These are phyloP conservation scores for Aethionema arabicum DNA, from an alignment of 345 rosid species.

Conservation along the genomic window DNA sequence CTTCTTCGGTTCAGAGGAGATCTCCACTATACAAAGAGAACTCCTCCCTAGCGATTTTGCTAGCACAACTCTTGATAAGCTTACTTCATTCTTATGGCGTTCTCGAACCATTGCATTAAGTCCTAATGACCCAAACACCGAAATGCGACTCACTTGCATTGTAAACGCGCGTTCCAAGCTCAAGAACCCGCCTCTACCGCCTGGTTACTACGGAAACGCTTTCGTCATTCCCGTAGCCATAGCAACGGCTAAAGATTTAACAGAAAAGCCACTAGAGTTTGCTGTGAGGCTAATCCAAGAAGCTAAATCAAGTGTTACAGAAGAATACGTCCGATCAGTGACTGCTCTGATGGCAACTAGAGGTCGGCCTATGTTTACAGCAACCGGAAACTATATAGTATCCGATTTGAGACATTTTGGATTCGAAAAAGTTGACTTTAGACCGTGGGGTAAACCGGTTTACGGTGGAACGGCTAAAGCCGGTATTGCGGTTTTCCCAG, in stretches of 20 bases:
- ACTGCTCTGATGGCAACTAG: slow-evolving; percentile 33
- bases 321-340: slow-evolving; percentile 36
- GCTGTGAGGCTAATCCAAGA: slow-evolving; percentile 47
- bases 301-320: slow-evolving; percentile 42
- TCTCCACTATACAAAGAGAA: slow-evolving; percentile 41
- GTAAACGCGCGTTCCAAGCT: slow-evolving; percentile 47
- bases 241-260: slow-evolving; percentile 41
- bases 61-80: slow-evolving; percentile 40
- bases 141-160: slow-evolving; percentile 45
- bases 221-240: slow-evolving; percentile 45
- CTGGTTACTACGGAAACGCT: slow-evolving; percentile 55
- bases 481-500: slow-evolving; percentile 42
- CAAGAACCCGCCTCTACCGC: slow-evolving; percentile 39
- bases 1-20: slow-evolving; percentile 46
- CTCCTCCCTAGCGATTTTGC: slow-evolving; percentile 41
- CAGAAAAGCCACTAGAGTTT: slow-evolving; percentile 47
- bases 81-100: slow-evolving; percentile 59
- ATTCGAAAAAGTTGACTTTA: slow-evolving; percentile 47
- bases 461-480: slow-evolving; percentile 52
- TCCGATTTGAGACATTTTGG: slow-evolving; percentile 52
- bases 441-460: slow-evolving; percentile 55
- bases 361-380: slow-evolving; percentile 49
- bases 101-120: slow-evolving; percentile 52
- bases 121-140: slow-evolving; percentile 44
- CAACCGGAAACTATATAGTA: slow-evolving; percentile 40